phyloP scores from a whole-genome alignment of 192 early-diverging fungal genomes.

The Phlyctochytrium arcticum region DNA sequence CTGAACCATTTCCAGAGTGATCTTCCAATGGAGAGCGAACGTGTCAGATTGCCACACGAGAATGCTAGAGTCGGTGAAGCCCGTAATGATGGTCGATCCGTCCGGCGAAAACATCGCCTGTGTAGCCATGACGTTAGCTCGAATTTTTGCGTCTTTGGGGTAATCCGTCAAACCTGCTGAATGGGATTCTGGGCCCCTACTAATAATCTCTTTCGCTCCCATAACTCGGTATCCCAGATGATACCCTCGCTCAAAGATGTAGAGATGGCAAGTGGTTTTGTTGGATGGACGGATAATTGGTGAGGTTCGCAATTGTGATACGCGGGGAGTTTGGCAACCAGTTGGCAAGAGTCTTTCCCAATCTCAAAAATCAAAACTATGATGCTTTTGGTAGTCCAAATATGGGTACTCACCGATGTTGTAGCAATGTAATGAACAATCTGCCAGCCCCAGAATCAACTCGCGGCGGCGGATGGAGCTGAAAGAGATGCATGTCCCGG shows the following conservation, averaged over 20 bases:
- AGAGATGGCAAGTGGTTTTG: conserved; percentile 28
- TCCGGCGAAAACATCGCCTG: conserved; percentile 33
- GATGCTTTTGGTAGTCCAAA: neutral
- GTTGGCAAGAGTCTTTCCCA: conserved; percentile 37
- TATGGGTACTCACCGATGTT: conserved; percentile 48
- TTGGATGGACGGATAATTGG: conserved; percentile 41
- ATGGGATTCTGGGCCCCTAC: conserved; percentile 31
- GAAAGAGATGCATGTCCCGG: conserved; percentile 41
- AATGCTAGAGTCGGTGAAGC: conserved; percentile 46
- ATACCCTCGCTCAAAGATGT: conserved; percentile 37
- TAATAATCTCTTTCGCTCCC: conserved; percentile 44
- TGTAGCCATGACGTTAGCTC: neutral
- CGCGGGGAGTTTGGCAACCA: conserved; percentile 43
- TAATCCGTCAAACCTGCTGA: conserved; percentile 26
- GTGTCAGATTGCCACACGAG: conserved; percentile 42
- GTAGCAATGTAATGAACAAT: conserved; percentile 48
- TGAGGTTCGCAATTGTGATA: conserved; percentile 24
- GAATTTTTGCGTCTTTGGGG: neutral
- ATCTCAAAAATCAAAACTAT: too few relatives aligned
- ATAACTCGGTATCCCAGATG: conserved; percentile 49
- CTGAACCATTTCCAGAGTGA: conserved; percentile 35
- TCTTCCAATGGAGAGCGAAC: conserved; percentile 40
- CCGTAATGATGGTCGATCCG: conserved; percentile 36
- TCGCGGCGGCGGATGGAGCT: conserved; percentile 38
- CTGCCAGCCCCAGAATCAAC: conserved; percentile 42